Conservation (phyloP, 805 yeast species). For the Candida fluviatilis region DNA sequence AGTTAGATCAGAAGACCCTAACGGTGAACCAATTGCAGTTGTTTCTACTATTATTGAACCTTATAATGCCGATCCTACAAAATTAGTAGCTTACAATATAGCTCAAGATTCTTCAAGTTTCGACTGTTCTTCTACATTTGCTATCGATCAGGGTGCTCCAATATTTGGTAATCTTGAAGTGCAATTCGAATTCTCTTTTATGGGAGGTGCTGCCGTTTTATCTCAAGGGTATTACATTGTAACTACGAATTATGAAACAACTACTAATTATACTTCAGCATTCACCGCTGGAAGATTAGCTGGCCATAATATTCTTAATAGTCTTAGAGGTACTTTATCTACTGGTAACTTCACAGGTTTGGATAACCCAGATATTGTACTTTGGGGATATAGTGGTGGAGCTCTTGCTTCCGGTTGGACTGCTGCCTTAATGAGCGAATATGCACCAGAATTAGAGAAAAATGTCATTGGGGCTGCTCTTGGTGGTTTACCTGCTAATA, state of each 20-base stretch:
- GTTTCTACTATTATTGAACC: constrained; percentile 28
- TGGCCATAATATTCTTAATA: constrained; percentile 27
- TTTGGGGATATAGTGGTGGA: constrained; percentile 42
- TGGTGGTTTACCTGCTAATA: constrained; percentile 34
- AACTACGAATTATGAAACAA: constrained; percentile 34
- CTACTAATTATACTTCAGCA: constrained; percentile 14
- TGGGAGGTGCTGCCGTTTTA: constrained; percentile 14
- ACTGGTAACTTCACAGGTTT: constrained; percentile 16
- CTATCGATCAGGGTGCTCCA: constrained; percentile 13
- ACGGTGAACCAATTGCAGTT: constrained; percentile 22
- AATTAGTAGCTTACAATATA: constrained; percentile 23
- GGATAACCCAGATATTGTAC: constrained; percentile 14
- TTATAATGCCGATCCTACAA: constrained; percentile 21
- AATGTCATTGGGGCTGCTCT: constrained; percentile 27
- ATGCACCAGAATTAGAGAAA: constrained; percentile 29
- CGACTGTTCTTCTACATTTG: constrained; percentile 26
- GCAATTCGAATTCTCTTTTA: constrained; percentile 14
- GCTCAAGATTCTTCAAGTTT: constrained; percentile 25
- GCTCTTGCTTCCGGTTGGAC: constrained; percentile 37
- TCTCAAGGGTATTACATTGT: constrained; percentile 31
- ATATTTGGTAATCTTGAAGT: constrained; percentile 8
- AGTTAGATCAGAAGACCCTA: constrained; percentile 18
- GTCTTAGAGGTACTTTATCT: constrained; percentile 23
- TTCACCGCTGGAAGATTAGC: constrained; percentile 31
- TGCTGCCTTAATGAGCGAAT: constrained; percentile 29